Conservation (phyloP, 805 yeast species). For the Wickerhamiella australiensis region DNA sequence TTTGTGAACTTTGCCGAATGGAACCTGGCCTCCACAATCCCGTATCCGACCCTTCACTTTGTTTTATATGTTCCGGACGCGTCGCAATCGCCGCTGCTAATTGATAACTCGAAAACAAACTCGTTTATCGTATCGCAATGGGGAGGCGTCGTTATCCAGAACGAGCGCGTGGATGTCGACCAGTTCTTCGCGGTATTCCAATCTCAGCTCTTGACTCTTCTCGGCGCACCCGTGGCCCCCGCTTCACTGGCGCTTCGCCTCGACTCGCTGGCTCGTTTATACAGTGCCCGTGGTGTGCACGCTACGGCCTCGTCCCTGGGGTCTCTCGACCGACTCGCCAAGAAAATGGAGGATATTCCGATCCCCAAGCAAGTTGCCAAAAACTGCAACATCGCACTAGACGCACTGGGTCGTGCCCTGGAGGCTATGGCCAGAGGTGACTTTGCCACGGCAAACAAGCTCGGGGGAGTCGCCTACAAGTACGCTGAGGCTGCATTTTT, state of each 20-base stretch:
- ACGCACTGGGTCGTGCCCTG: conserved; percentile 32
- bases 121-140: conserved; percentile 77
- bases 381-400: conserved; percentile 44
- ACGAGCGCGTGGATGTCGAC: conserved; percentile 29
- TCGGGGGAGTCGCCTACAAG: conserved; percentile 42
- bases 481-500: conserved; percentile 72
- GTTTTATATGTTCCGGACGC: conserved; percentile 51
- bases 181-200: conserved; percentile 51
- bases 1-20: conserved; percentile 77
- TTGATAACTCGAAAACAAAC: conserved; percentile 37
- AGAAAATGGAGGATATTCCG: conserved; percentile 64
- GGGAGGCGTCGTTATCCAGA: conserved; percentile 60
- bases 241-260: conserved; percentile 45
- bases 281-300: conserved; percentile 45
- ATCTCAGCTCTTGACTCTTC: conserved; percentile 56
- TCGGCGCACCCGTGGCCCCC: conserved; percentile 55
- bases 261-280: conserved; percentile 52
- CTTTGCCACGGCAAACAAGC: conserved; percentile 32
- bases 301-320: conserved; percentile 56
- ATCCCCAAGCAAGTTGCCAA: conserved; percentile 60
- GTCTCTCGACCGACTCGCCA: conserved; percentile 58
- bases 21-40: conserved; percentile 48
- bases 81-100: conserved; percentile 37
- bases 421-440: conserved; percentile 25
- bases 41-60: conserved; percentile 61